A percentile compares a stretch with the other conserved stretches of the same genome.
Evolutionary conservation across 2,329 filamentous ascomycete species (phyloP).

Genomic region (Aaosphaeria pasadenensis): DNA sequence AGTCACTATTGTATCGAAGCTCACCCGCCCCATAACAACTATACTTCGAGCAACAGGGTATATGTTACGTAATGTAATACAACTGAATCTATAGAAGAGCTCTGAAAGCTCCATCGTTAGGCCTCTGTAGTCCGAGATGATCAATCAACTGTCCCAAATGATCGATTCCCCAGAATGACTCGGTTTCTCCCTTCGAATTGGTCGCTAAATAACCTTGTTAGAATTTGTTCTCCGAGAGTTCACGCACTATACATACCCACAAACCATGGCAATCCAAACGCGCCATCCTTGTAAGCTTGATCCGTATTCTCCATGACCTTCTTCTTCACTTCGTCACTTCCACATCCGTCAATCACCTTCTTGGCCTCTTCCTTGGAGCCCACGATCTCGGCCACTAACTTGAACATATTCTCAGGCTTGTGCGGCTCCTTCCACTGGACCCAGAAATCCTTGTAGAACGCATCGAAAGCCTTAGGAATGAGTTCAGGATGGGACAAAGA

Average conservation of each 20-base stretch:
- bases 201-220: slow-evolving; percentile 39
- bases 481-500: slow-evolving; percentile 40
- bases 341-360: slow-evolving; percentile 39
- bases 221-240: background rate
- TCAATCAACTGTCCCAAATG: slow-evolving; percentile 55
- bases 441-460: slow-evolving; percentile 54
- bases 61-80: background rate
- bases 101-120: slow-evolving; percentile 32
- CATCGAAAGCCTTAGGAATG: slow-evolving; percentile 42
- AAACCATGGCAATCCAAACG: slow-evolving; percentile 62
- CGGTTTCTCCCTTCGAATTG: slow-evolving; percentile 52
- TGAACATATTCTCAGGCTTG: slow-evolving; percentile 43
- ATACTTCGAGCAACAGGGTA: no score
- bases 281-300: slow-evolving; percentile 50
- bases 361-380: slow-evolving; percentile 45
- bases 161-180: slow-evolving; percentile 60
- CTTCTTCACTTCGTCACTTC: slow-evolving; percentile 45
- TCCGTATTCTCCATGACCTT: slow-evolving; percentile 50
- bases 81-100: slow-evolving; percentile 30
- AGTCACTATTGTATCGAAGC: background rate
- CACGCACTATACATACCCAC: slow-evolving; percentile 26
- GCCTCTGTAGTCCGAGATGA: slow-evolving; percentile 50
- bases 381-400: slow-evolving; percentile 45
- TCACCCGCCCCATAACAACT: no score
- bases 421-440: slow-evolving; percentile 46